phyloP scores from a whole-genome alignment of 805 yeast species.

The Starmera pachycereana region DNA sequence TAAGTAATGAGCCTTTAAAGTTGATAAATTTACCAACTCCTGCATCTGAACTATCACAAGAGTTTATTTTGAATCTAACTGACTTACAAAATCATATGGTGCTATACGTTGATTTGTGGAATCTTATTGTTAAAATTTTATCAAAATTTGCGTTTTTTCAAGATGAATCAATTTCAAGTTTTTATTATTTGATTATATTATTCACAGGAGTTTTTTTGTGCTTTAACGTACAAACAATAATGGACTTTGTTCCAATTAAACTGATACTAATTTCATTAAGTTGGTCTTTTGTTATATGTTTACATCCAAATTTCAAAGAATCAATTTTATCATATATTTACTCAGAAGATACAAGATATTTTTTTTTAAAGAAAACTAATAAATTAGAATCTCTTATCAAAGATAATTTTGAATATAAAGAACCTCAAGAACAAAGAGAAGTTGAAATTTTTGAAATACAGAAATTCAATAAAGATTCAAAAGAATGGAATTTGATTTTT shows the following conservation, averaged over 20 bases:
- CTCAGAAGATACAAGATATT: constrained; percentile 57
- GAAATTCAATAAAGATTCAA: constrained; percentile 32
- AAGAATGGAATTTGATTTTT: constrained; percentile 57
- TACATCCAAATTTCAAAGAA: constrained; percentile 49
- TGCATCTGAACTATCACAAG: constrained; percentile 68
- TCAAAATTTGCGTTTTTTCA: constrained; percentile 52
- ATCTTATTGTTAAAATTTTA: constrained; percentile 38
- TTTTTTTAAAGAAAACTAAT: constrained; percentile 37
- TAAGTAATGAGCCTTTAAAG: constrained; percentile 40
- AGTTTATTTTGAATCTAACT: constrained; percentile 67
- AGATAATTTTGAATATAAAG: constrained; percentile 27
- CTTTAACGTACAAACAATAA: constrained; percentile 19
- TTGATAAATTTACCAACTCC: constrained; percentile 51
- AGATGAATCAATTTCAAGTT: constrained; percentile 48
- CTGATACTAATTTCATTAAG: constrained; percentile 25
- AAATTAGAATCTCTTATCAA: constrained; percentile 33
- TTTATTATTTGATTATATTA: constrained; percentile 34
- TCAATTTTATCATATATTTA: constrained; percentile 34
- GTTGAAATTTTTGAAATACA: constrained; percentile 68
- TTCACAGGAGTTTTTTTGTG: constrained; percentile 21
- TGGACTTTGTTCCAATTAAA: constrained; percentile 26
- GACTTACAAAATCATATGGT: constrained; percentile 79
- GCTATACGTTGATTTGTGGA: constrained; percentile 52
- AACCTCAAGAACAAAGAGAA: constrained; percentile 34
- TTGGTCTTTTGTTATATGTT: constrained; percentile 36